Base-by-base conservation (phyloP, 306 rosid genomes). In the Leucaena leucocephala region DNA sequence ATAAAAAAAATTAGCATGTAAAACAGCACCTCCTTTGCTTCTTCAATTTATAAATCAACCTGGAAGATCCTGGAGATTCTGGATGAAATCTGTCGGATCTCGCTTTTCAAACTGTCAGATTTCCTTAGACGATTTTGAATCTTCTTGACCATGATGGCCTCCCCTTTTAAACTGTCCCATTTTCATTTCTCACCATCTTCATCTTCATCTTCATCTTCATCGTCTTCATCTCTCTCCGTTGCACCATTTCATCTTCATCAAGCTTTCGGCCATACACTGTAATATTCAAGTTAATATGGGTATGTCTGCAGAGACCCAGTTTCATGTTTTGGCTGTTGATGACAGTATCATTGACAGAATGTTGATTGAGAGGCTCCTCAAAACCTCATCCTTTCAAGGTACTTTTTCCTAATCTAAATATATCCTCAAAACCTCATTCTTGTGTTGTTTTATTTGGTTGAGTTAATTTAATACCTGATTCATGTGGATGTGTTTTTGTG, bases 271-370 rank as follows among this genome's bases (percentile, higher is more conserved):
- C 48, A 58, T 55, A 15, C 22, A 6, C n/a, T 22, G 2, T 4
- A 27, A n/a, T 33, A 2, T 14, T 46, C 22, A 19, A 62, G 54
- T 68, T 42, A 94, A 63, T 52, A 94, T 94, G 98, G 93, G 88
- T 44, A 19, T 91, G 73, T 77, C 84, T 80, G 71, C 87, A 54
- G 88, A 89, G 54, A 40, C 88, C 10, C 94, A 81, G 76, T 92
- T 90, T 54, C 98, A 92, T 78, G 97, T 94, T 66, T 74, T 94
- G 83, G 98, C 97, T 68, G 98, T 94, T 59, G 97, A 94, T 85
- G 98, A 94, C 35, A 88, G 94, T 81, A 44, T 85, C 8, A 75
- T 94, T 80, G 98, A 94, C 62, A 83, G 97, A 78, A 94, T 89
- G 82, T 57, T 94, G 84, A 94, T 94, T 71, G 97, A 94, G 79